phyloP scores from a whole-genome alignment of 2,329 filamentous ascomycete genomes.

The Teratosphaeria epicoccoides region DNA sequence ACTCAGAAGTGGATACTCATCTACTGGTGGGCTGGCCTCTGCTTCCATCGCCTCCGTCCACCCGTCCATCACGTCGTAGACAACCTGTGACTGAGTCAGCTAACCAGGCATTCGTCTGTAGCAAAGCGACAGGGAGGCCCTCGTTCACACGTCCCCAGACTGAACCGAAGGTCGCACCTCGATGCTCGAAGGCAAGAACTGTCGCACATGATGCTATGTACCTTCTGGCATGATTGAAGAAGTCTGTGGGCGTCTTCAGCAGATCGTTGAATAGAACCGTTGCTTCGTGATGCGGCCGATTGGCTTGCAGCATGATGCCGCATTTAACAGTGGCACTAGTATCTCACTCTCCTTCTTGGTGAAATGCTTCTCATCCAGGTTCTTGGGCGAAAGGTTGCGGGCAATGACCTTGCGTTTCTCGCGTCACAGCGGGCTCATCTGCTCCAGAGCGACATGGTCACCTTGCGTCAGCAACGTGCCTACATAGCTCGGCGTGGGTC shows the following conservation, averaged over 20 bases:
- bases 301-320: not conserved
- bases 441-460: slow-evolving; percentile 39
- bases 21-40: slow-evolving; percentile 40
- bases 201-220: slow-evolving; percentile 23
- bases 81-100: not conserved
- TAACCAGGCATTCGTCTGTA: not conserved
- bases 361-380: slow-evolving; percentile 35
- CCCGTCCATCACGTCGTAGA: not conserved
- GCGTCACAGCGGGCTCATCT: slow-evolving; percentile 38
- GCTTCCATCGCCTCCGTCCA: slow-evolving; percentile 38
- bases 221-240: not conserved
- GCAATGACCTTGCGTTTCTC: slow-evolving; percentile 37
- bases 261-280: slow-evolving; percentile 39
- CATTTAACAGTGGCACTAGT: not conserved
- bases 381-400: slow-evolving; percentile 31
- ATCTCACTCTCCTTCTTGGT: slow-evolving; percentile 34
- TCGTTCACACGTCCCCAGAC: not conserved
- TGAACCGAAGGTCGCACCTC: slow-evolving; percentile 13
- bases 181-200: slow-evolving; percentile 27
- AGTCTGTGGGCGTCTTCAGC: slow-evolving; percentile 25
- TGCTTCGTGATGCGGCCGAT: slow-evolving; percentile 32
- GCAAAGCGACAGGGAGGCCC: not conserved
- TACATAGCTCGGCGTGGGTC: slow-evolving; percentile 10
- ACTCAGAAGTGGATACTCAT: slow-evolving; percentile 38
- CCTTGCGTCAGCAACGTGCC: slow-evolving; percentile 33